Percentiles rank a stretch among this genome's conserved stretches.
Evolutionary conservation across 2,329 filamentous ascomycete species (phyloP).

Genomic region (Trichoderma semiorbis): DNA sequence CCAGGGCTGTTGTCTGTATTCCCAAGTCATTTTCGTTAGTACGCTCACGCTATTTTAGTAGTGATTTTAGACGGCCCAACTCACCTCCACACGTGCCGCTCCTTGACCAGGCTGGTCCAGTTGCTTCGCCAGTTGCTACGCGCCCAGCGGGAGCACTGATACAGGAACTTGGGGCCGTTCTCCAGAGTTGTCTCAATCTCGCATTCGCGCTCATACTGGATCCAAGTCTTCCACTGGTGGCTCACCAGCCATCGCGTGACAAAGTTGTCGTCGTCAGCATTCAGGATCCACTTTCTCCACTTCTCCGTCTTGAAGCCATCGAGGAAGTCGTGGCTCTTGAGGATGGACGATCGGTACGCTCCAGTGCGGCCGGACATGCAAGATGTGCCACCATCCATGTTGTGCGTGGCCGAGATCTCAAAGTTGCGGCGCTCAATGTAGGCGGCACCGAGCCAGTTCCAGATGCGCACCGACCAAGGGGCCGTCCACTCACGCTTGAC

Average conservation of each 20-base stretch:
- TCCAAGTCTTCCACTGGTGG: constrained; percentile 89
- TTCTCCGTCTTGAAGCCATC: constrained; percentile 88
- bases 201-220: constrained; percentile 89
- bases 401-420: constrained; percentile 92
- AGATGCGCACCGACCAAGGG: constrained; percentile 61
- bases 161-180: constrained; percentile 82
- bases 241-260: constrained; percentile 94
- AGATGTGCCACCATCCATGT: constrained; percentile 92
- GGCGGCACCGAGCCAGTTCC: constrained; percentile 85
- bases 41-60: constrained; percentile 17
- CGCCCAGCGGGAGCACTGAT: constrained; percentile 92
- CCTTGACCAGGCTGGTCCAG: constrained; percentile 80
- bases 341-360: constrained; percentile 83
- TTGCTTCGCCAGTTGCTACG: constrained; percentile 98
- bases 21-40: constrained; percentile 24
- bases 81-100: constrained; percentile 84
- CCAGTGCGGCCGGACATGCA: constrained; percentile 95
- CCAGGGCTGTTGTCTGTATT: constrained; percentile 80
- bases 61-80: constrained; percentile 37
- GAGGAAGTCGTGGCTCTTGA: constrained; percentile 81
- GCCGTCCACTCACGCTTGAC: constrained; percentile 66
- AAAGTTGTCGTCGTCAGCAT: constrained; percentile 97
- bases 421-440: constrained; percentile 95
- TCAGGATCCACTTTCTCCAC: constrained; percentile 84
- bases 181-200: constrained; percentile 92